Evolutionary conservation across 495 filamentous ascomycete genomes (phyloP), one percentile per base, ranked within the genome.

Genomic region (Aspergillus egyptiacus): DNA sequence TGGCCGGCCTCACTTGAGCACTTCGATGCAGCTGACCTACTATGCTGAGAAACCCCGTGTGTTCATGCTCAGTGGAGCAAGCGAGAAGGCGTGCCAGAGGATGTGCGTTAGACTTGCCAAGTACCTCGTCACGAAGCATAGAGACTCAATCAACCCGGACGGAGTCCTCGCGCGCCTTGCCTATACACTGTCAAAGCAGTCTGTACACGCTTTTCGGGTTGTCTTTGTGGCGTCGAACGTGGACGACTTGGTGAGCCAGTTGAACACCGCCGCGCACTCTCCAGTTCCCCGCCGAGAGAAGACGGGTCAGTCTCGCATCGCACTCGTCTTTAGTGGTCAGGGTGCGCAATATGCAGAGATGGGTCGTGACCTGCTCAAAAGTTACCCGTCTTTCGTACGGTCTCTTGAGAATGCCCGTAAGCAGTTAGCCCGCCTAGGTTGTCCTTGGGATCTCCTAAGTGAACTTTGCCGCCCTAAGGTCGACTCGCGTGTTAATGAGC

Each of bases 281-380:
- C 34, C 43, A 2, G 30, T 47, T 23, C n/a, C 43, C 8, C 15
- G 44, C 28, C 35, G 35, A 1, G 36, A 47, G 33, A 46, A 47
- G 22, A 20, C 19, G 9, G 40, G 41, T 0, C 40, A 51, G 22
- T 34, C 35, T 19, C 51, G 51, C 20, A 46, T 53, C 30, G 51
- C 42, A 9, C 37, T 53, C 7, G 19, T 53, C 17, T 53, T 53
- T 28, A 53, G 43, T 18, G 51, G 51, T 1, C 51, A 53, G 14
- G 51, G 51, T 31, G 44, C 44, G 0, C 51, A 53, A n/a, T 53
- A 42, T 13, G 36, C 51, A 2, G 44, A 48, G 38, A 53, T 53
- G 51, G 51, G 51, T 10, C 35, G 34, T 3, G 43, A 42, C 17
- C 43, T 53, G 5, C 43, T 53, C 27, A 46, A 53, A 11, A 30